phyloP scores from a whole-genome alignment of 2,329 filamentous ascomycete genomes.

The Xylaria hypoxylon region DNA sequence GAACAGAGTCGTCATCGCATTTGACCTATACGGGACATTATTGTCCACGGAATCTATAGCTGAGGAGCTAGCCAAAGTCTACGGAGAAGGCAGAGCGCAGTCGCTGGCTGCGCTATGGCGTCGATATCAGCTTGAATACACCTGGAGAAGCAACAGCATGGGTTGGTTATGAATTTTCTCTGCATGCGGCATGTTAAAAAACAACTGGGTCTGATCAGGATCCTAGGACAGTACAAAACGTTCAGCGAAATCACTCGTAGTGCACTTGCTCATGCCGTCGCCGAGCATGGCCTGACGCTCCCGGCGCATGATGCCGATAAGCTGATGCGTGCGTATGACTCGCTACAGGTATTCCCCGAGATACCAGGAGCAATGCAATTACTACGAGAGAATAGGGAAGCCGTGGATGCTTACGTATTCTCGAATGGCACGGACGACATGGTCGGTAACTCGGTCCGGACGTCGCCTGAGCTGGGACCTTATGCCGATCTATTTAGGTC shows the following conservation, averaged over 20 bases:
- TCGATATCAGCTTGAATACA: slow-evolving; percentile 80
- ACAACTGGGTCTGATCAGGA: slow-evolving; percentile 18
- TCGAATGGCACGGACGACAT: slow-evolving; percentile 76
- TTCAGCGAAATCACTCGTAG: slow-evolving; percentile 73
- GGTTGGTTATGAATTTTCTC: slow-evolving; percentile 57
- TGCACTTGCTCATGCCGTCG: slow-evolving; percentile 72
- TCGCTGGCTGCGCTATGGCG: slow-evolving; percentile 72
- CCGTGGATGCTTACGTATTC: slow-evolving; percentile 71
- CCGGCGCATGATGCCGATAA: slow-evolving; percentile 56
- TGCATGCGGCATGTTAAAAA: not conserved
- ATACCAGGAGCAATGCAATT: slow-evolving; percentile 64
- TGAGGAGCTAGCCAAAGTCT: slow-evolving; percentile 66
- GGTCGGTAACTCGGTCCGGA: slow-evolving; percentile 69
- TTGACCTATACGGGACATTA: slow-evolving; percentile 81
- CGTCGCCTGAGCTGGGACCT: slow-evolving; percentile 66
- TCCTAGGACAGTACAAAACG: slow-evolving; percentile 67
- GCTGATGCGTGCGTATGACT: slow-evolving; percentile 74
- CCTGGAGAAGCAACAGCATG: slow-evolving; percentile 82
- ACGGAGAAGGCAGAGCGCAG: slow-evolving; percentile 67
- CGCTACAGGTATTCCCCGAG: slow-evolving; percentile 73
- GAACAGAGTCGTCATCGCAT: slow-evolving; percentile 67
- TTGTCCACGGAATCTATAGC: slow-evolving; percentile 78
- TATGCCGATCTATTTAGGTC: slow-evolving; percentile 62
- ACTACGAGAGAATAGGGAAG: slow-evolving; percentile 53
- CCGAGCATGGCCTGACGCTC: slow-evolving; percentile 65